Conservation (phyloP, 1,284 basidiomycete genomes). For the Malassezia cuniculi region DNA sequence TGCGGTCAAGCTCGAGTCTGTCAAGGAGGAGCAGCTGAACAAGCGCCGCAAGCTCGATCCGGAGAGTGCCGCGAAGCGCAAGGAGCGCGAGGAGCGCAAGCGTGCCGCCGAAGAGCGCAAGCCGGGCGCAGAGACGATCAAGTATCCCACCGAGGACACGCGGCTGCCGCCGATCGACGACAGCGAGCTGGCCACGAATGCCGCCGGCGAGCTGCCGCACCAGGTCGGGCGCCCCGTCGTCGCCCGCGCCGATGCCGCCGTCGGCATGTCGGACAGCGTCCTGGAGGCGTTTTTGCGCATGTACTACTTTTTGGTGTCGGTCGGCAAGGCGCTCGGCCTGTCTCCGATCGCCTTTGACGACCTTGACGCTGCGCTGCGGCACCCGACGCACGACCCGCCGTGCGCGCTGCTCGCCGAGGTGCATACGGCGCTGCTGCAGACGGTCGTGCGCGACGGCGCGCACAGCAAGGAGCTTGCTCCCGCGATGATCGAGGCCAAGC, state of each 20-base stretch:
- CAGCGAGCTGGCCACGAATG: constrained; percentile 33
- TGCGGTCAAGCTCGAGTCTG: constrained; percentile 61
- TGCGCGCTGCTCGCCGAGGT: constrained; percentile 73
- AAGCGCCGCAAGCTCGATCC: constrained; percentile 39
- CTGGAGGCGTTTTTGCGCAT: constrained; percentile 75
- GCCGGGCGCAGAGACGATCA: constrained; percentile 52
- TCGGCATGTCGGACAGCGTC: constrained; percentile 58
- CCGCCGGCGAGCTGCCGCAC: constrained; percentile 23
- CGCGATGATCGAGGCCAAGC: constrained; percentile 11
- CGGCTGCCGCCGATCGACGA: constrained; percentile 42
- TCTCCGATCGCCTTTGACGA: constrained; percentile 90
- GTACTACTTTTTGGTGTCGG: constrained; percentile 85
- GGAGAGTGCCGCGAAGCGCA: constrained; percentile 53
- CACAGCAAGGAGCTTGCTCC: constrained; percentile 26
- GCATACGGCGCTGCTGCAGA: constrained; percentile 76
- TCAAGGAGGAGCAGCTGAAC: constrained; percentile 62
- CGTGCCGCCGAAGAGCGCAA: constrained; percentile 4
- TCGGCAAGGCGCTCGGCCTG: constrained; percentile 73
- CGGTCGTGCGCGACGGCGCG: constrained; percentile 60
- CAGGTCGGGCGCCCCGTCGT: constrained; percentile 53
- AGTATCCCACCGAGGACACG: constrained; percentile 53
- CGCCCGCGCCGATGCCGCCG: constrained; percentile 58
- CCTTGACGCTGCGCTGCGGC: constrained; percentile 72
- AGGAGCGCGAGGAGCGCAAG: constrained; percentile 50
- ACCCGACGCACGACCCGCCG: constrained; percentile 57